A percentile compares a stretch with the other conserved stretches of the same genome.
Conservation (phyloP, 2,329 filamentous ascomycete genomes). For the Aspergillus intermedius region DNA sequence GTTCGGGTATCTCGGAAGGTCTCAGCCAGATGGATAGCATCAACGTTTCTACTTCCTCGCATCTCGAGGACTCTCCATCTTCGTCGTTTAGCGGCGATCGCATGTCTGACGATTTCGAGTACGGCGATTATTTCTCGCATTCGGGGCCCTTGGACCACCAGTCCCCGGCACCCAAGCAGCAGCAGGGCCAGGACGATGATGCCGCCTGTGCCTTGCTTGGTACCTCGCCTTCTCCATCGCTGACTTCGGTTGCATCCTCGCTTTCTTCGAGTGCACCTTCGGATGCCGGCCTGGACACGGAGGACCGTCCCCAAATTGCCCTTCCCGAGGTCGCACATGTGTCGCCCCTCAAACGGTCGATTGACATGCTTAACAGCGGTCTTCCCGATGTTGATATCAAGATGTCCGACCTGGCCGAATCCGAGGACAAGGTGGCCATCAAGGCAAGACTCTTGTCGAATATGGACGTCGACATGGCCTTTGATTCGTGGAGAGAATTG, state of each 20-base stretch:
- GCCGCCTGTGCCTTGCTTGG: conserved; percentile 33
- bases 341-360: conserved; percentile 31
- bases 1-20: conserved; percentile 37
- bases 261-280: conserved; percentile 35
- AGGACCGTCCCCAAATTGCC: conserved; percentile 25
- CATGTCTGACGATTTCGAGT: conserved; percentile 24
- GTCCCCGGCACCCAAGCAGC: conserved; percentile 7
- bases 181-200: conserved; percentile 27
- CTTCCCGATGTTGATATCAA: conserved; percentile 30
- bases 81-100: conserved; percentile 23
- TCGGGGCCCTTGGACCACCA: conserved; percentile 13
- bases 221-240: conserved; percentile 38
- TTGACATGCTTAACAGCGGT: conserved; percentile 36
- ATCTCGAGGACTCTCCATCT: conserved; percentile 27
- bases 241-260: conserved; percentile 35
- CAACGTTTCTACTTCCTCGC: conserved; percentile 20
- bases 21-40: conserved; percentile 31
- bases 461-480: conserved; percentile 33
- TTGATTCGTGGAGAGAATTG: conserved; percentile 54
- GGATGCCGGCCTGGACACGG: conserved; percentile 24
- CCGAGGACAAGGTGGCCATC: conserved; percentile 41
- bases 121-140: conserved; percentile 31
- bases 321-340: conserved; percentile 24
- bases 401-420: conserved; percentile 29
- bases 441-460: conserved; percentile 18